Base-by-base conservation (phyloP, 2,329 filamentous ascomycete species). In the Epichloe festucae region DNA sequence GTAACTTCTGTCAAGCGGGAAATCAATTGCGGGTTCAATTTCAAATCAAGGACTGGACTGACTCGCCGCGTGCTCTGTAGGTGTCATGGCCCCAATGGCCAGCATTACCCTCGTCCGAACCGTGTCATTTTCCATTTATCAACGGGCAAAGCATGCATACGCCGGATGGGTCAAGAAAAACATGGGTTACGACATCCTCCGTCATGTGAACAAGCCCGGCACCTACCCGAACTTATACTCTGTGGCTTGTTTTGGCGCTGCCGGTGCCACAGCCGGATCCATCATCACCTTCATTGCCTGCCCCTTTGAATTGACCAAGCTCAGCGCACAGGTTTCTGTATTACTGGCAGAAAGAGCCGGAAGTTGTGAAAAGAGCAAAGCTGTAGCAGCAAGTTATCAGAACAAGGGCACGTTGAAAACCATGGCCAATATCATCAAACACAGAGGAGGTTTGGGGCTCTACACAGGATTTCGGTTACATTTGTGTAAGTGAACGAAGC, bases 241-340 rank as follows among this genome's bases (percentile, higher is more conserved):
- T 0, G 72, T 90, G 50, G 73, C 79, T 52, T 90, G 86, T 62
- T 91, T 90, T 67, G 85, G 84, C 23, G 77, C 82, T 11, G 85
- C 87, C 43, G 87, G 88, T 48, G 87, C 86, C 41, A 87, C 84
- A 12, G 85, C 88, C 48, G 88, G 88, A 52, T 88, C 85, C 21
- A 77, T 81, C 54, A 90, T 93, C 51, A 90, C 88, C 8, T 74
- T 85, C 48, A 79, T 93, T 59, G 87, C 88, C 58, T 94, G 88
- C 62, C 88, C 88, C 1, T 94, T 94, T 63, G 88, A 94, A 67
- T 76, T 94, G 65, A 90, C 87, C n/a, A 94, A 94, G 67, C 75
- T 93, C 53, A 90, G 85, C 65, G 87, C 88, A 15, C 88, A 94
- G 65, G 85, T 93, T 19, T 89, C 88, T 2, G 85, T 89, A 11